A percentile compares a stretch with the other conserved stretches of the same genome.
phyloP scores from a whole-genome alignment of 2,329 filamentous ascomycete species.

The Aspergillus ochraceoroseus region DNA sequence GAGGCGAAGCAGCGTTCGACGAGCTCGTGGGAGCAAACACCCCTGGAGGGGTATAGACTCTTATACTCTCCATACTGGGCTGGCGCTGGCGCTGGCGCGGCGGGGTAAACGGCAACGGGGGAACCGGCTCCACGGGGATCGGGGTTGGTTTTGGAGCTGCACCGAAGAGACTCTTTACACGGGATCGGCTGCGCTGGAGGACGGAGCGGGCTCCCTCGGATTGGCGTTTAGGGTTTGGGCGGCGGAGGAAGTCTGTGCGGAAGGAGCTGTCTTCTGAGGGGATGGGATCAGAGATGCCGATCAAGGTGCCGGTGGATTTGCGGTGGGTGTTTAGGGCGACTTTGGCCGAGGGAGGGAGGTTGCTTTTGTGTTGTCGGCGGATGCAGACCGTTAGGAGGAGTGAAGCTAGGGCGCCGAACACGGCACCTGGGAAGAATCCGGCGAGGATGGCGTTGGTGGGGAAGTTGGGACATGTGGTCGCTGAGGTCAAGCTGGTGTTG shows the following conservation, averaged over 20 bases:
- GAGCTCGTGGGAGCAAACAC: slow-evolving; percentile 27
- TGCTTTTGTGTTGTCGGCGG: slow-evolving; percentile 26
- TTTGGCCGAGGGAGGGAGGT: slow-evolving; percentile 21
- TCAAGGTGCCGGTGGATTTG: slow-evolving; percentile 30
- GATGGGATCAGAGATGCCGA: slow-evolving; percentile 44
- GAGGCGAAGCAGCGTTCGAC: slow-evolving; percentile 28
- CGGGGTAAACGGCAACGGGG: slow-evolving; percentile 20
- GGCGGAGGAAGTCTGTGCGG: slow-evolving; percentile 44
- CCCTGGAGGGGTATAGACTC: slow-evolving; percentile 44
- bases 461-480: slow-evolving; percentile 36
- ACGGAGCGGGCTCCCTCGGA: slow-evolving; percentile 30
- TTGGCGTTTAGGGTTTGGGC: slow-evolving; percentile 22
- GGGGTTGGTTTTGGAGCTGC: slow-evolving; percentile 17
- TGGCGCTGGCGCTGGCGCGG: slow-evolving; percentile 27
- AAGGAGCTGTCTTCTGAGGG: slow-evolving; percentile 40
- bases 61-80: slow-evolving; percentile 45
- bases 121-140: slow-evolving; percentile 9
- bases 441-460: slow-evolving; percentile 41
- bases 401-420: slow-evolving; percentile 50
- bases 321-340: slow-evolving; percentile 28
- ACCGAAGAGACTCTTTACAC: slow-evolving; percentile 38
- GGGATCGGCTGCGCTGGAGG: slow-evolving; percentile 33
- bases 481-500: slow-evolving; percentile 2
- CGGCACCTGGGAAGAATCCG: slow-evolving; percentile 46
- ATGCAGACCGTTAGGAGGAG: slow-evolving; percentile 46